Base-by-base conservation (phyloP, 768 basidiomycete genomes). In the Hemileccinum impolitum region DNA sequence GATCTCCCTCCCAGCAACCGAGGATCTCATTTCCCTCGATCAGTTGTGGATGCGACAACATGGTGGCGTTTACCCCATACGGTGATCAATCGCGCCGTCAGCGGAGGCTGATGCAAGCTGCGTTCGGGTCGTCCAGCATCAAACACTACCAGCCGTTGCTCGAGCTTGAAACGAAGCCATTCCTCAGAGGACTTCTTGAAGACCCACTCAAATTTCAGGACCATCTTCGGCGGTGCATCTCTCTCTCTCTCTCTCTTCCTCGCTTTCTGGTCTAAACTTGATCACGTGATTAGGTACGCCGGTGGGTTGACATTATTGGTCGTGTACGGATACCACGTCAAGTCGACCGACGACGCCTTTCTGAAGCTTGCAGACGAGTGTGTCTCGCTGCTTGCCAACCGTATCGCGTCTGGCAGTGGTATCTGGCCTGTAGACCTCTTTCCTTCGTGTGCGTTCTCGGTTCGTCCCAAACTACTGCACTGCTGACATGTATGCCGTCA, bases 21-120 rank as follows among this genome's bases (percentile, higher is more conserved):
- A 10, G 30, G 36, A 50, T 53, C 48, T 46, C 43, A 50, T 50
- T 34, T 43, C 10, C 3, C 15, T 36, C 51, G 53, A 56, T 54
- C 51, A 73, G 70, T 15, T 69, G 84, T 57, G 82, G 82, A 34
- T 85, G 83, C 63, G 75, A 85, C 58, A 79, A 83, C 61, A 85
- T 87, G 81, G 77, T 82, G 46, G 83, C 82, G 2, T 86, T 88
- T 63, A 83, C 82, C 5, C 73, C 74, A 15, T 85, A 87, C 59
- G 79, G 80, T 30, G 82, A 84, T 52, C 73, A 75, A 58, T 74
- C 73, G 39, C 80, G 78, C 49, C 78, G 84, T 19, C 84, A 87
- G 63, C 80, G 87, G 57, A 77, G 69, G 55, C 76, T 88, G 37
- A 78, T 87, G 68, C 80, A 82, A 61, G 76, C 77, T 43, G 84